Evolutionary conservation across 2,329 filamentous ascomycete genomes (phyloP).

Genomic region (Acephala macrosclerotiorum): DNA sequence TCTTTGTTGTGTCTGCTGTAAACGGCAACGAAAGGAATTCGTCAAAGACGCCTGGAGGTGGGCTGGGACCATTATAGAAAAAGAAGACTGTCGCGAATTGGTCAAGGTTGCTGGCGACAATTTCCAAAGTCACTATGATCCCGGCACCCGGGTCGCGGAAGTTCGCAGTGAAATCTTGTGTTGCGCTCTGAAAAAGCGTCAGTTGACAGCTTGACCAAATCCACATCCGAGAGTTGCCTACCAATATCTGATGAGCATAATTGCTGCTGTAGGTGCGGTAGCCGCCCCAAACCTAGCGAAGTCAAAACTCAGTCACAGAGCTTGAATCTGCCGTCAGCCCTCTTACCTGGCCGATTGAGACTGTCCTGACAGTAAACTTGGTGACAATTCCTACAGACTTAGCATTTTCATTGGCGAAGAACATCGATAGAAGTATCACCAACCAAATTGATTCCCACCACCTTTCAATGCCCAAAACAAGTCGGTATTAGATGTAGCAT

Average conservation of each 20-base stretch:
- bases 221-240: slow-evolving; percentile 9
- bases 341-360: slow-evolving; percentile 42
- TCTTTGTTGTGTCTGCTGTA: slow-evolving; percentile 20
- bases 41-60: slow-evolving; percentile 41
- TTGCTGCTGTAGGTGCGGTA: slow-evolving; percentile 43
- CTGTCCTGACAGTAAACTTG: slow-evolving; percentile 43
- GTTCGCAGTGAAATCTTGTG: slow-evolving; percentile 63
- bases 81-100: slow-evolving; percentile 43
- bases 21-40: slow-evolving; percentile 31
- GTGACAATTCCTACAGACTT: slow-evolving; percentile 44
- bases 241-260: slow-evolving; percentile 48
- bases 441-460: slow-evolving; percentile 40
- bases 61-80: slow-evolving; percentile 45
- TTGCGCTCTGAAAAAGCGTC: slow-evolving; percentile 40
- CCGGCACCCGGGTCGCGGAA: slow-evolving; percentile 50
- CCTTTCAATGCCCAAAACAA: slow-evolving; percentile 39
- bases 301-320: slow-evolving; percentile 4
- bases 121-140: slow-evolving; percentile 41
- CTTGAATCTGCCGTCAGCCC: no score
- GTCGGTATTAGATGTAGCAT: slow-evolving; percentile 30
- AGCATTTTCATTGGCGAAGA: slow-evolving; percentile 33
- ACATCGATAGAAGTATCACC: slow-evolving; percentile 32
- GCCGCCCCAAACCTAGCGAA: slow-evolving; percentile 48
- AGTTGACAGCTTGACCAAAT: background rate
- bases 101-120: slow-evolving; percentile 30